A percentile compares a stretch with the other conserved stretches of the same genome.
phyloP scores from a whole-genome alignment of 140 eudicot genomes.

The Cichorium intybus region DNA sequence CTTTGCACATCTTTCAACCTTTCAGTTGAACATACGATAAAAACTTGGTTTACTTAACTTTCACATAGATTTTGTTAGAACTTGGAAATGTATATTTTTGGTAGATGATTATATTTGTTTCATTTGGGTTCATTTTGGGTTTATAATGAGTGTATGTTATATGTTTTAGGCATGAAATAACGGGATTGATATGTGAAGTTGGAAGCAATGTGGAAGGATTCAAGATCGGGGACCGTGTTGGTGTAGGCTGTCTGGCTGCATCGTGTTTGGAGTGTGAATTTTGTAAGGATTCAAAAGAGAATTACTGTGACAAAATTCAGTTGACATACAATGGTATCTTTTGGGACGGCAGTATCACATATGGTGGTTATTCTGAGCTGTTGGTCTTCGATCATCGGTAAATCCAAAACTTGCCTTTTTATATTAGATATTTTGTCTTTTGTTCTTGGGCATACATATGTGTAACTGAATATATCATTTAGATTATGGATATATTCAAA shows the following conservation, averaged over 20 bases:
- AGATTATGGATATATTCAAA: no score
- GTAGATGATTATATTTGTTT: neutral
- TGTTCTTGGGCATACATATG: neutral
- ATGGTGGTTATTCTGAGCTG: conserved; percentile 94
- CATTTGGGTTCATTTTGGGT: neutral
- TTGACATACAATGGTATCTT: conserved; percentile 72
- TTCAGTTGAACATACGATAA: neutral
- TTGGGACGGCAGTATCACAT: conserved; percentile 95
- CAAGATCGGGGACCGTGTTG: conserved; percentile 79
- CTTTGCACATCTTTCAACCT: neutral
- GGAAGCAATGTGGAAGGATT: conserved; percentile 70
- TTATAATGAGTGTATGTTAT: neutral
- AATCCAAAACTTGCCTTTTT: neutral
- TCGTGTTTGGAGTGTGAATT: conserved; percentile 77
- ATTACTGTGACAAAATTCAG: conserved; percentile 71
- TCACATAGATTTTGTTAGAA: no score
- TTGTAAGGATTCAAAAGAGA: conserved; percentile 53
- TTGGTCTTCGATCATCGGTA: conserved; percentile 83
- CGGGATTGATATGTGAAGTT: conserved; percentile 73
- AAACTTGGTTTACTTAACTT: neutral
- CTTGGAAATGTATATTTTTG: neutral
- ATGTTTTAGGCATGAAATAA: conserved; percentile 72
- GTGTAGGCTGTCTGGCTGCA: conserved; percentile 82
- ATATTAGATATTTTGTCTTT: neutral
- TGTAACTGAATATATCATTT: no score